Evolutionary conservation across 805 yeast species (phyloP).

Genomic region (Komagataella pseudopastoris): DNA sequence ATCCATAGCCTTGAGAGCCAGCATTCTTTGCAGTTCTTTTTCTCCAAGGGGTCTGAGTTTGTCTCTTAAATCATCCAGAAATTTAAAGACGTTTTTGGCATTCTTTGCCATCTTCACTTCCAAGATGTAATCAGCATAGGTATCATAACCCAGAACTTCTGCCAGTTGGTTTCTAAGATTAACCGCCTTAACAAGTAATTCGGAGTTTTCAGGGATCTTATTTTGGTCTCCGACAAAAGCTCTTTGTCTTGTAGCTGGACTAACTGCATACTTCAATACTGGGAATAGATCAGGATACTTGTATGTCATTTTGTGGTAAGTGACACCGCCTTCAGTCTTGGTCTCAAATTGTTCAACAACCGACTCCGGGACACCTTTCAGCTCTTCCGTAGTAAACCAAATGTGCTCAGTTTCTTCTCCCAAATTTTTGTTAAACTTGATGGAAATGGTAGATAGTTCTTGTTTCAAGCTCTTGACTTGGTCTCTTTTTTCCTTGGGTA

Average conservation of each 20-base stretch:
- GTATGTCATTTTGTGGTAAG: constrained; percentile 47
- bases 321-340: constrained; percentile 12
- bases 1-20: constrained; percentile 40
- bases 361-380: constrained; percentile 62
- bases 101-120: constrained; percentile 76
- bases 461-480: constrained; percentile 45
- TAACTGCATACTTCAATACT: constrained; percentile 57
- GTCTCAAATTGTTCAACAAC: constrained; percentile 40
- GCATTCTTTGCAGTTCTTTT: constrained; percentile 35
- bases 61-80: constrained; percentile 45
- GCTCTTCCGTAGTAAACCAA: constrained; percentile 47
- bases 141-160: constrained; percentile 46
- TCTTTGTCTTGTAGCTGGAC: constrained; percentile 47
- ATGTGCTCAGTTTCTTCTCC: constrained; percentile 59
- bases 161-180: constrained; percentile 51
- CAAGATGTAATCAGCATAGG: constrained; percentile 56
- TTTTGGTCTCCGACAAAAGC: constrained; percentile 59
- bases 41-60: constrained; percentile 49
- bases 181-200: constrained; percentile 45
- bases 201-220: constrained; percentile 53
- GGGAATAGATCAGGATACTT: constrained; percentile 76
- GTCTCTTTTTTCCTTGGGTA: constrained; percentile 40
- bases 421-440: constrained; percentile 48
- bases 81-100: constrained; percentile 42
- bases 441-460: constrained; percentile 39